phyloP scores from a whole-genome alignment of 495 filamentous ascomycete genomes.

The Penicillium pulvis region DNA sequence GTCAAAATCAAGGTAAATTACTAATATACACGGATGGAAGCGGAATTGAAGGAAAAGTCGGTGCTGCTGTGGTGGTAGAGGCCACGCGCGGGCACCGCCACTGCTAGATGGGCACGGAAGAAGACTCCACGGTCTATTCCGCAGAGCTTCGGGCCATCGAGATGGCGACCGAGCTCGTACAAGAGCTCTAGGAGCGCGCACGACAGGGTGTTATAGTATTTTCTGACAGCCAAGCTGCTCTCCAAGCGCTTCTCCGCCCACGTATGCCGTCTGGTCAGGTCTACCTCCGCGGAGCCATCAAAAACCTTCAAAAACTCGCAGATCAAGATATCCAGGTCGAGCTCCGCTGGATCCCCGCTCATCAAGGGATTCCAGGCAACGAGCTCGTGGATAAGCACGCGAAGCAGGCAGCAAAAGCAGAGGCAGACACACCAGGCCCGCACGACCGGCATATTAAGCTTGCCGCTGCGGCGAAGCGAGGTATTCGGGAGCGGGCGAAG shows the following conservation, averaged over 20 bases:
- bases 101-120: slow-evolving; percentile 11
- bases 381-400: too few species aligned
- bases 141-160: slow-evolving; percentile 7
- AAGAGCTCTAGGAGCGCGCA: too few species aligned
- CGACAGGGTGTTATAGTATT: background rate
- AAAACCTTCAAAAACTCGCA: too few species aligned
- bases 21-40: slow-evolving; percentile 18
- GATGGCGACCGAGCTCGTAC: background rate
- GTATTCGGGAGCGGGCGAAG: too few species aligned
- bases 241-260: slow-evolving; percentile 2
- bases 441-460: too few species aligned
- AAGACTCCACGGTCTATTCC: slow-evolving; percentile 7
- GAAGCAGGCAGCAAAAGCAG: too few species aligned
- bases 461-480: too few species aligned
- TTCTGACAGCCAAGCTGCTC: slow-evolving; percentile 8
- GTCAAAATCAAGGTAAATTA: background rate
- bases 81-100: background rate
- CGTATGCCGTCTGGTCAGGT: slow-evolving; percentile 7
- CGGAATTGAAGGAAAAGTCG: slow-evolving; percentile 15
- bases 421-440: too few species aligned
- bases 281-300: too few species aligned
- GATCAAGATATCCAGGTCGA: too few species aligned
- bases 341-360: too few species aligned
- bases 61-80: slow-evolving; percentile 6
- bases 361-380: too few species aligned